Percentiles rank a stretch among this genome's conserved stretches.
Conservation (phyloP, 1,284 basidiomycete genomes). For the Cerrena zonata region DNA sequence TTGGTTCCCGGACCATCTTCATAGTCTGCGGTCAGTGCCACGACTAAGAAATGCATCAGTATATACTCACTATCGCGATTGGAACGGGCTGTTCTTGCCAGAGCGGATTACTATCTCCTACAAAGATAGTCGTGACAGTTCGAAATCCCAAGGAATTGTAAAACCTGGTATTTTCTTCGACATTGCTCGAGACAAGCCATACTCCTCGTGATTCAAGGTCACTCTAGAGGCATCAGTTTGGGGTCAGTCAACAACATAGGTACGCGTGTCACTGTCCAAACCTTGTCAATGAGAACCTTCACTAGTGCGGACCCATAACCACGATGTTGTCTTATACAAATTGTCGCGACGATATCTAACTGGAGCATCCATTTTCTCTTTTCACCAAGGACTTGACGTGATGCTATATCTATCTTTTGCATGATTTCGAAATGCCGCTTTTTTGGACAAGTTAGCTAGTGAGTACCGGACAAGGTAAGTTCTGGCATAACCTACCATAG, state of each 20-base stretch:
- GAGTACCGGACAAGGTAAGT: no score
- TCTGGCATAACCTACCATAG: no score
- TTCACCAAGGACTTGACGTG: slow-evolving; percentile 5
- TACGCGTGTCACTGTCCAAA: no score
- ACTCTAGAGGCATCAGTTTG: slow-evolving; percentile 7
- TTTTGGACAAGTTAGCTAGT: no score
- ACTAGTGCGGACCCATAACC: slow-evolving; percentile 10
- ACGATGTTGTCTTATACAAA: slow-evolving; percentile 4
- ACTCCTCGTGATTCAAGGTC: no score
- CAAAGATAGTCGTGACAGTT: not conserved
- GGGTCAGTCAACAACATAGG: not conserved
- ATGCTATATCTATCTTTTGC: not conserved
- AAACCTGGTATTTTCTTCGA: slow-evolving; percentile 8
- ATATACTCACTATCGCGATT: slow-evolving; percentile 8
- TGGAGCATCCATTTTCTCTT: slow-evolving; percentile 6
- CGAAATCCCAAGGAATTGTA: slow-evolving; percentile 9
- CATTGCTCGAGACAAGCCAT: slow-evolving; percentile 10
- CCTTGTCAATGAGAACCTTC: not conserved
- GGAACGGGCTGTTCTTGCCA: slow-evolving; percentile 10
- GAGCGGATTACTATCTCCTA: slow-evolving; percentile 8
- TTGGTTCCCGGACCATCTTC: slow-evolving; percentile 1
- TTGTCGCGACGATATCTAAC: slow-evolving; percentile 4
- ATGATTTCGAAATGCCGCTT: slow-evolving; percentile 4
- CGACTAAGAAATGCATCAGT: not conserved
- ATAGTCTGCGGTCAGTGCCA: not conserved